Base-by-base conservation (phyloP, 306 rosid genomes). In the Vigna radiata region DNA sequence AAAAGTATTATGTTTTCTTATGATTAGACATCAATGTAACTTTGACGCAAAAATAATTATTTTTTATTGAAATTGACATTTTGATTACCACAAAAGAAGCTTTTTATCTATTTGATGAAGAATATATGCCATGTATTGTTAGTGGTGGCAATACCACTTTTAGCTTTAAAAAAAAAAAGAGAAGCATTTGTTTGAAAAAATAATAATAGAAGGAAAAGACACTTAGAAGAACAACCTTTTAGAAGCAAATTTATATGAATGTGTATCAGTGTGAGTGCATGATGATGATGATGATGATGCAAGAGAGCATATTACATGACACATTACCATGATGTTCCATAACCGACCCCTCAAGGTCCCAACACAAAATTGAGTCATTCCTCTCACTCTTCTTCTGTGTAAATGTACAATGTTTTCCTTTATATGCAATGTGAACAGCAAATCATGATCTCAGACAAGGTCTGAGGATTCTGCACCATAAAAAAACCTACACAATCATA, bases 381-480 rank as follows among this genome's bases (percentile, higher is more conserved):
- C 11, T 13, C 64, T 53, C 21, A 17, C 58, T 4, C 25, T 15
- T 12, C n/a, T 9, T 12, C 18, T 8, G 10, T 77, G 59, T 68
- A 7, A 29, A 59, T 48, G 79, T 56, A 54, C 54, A 15, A 65
- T 9, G 10, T 65, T 79, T 46, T 44, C 56, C 25, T 37, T 31
- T 44, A 53, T 17, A 52, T 39, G 54, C 37, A 29, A 4, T 19
- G 43, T 31, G 25, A n/a, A 49, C 43, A 37, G 43, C 55, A 15
- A 80, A 84, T 58, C 31, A 77, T 58, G n/a, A 48, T 39, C 68
- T 70, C 48, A 65, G 17, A 55, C 67, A 44, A 33, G 58, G 18
- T 72, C 80, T 60, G 59, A 37, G 71, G 87, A 72, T 77, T 78
- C 78, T 73, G 25, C 39, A 54, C 15, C 62, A 64, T 15, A 61